Percentiles rank a stretch among this genome's conserved stretches.
phyloP scores from a whole-genome alignment of 2,329 filamentous ascomycete genomes.

The Phialophora expanda region DNA sequence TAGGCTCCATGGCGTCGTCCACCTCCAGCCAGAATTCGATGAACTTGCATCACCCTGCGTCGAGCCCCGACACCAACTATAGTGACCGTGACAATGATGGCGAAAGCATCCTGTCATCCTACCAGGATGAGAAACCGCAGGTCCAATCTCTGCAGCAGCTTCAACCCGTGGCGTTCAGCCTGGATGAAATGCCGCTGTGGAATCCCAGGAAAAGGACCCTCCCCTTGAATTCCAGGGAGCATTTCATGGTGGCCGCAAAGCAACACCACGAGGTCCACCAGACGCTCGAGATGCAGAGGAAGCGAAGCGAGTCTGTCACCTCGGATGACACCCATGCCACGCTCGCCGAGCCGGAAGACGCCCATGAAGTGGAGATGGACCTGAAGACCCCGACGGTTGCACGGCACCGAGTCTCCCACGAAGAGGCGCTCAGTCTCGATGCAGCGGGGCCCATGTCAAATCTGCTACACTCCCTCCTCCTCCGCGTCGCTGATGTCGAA shows the following conservation, averaged over 20 bases:
- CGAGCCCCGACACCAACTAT: constrained; percentile 10
- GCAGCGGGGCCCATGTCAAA: constrained; percentile 29
- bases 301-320: constrained; percentile 9
- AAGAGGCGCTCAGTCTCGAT: background rate
- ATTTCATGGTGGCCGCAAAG: constrained; percentile 17
- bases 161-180: background rate
- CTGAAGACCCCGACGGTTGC: constrained; percentile 30
- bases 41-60: constrained; percentile 1
- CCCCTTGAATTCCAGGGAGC: constrained; percentile 14
- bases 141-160: constrained; percentile 6
- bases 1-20: constrained; percentile 11
- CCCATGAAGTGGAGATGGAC: constrained; percentile 20
- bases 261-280: constrained; percentile 16
- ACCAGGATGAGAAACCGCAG: constrained; percentile 12
- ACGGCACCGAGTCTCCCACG: background rate
- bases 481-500: constrained; percentile 30
- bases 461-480: constrained; percentile 28
- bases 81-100: constrained; percentile 13
- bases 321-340: constrained; percentile 16
- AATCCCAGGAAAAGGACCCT: constrained; percentile 11
- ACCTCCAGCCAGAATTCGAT: constrained; percentile 6
- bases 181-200: constrained; percentile 17
- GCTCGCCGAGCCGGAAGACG: constrained; percentile 12
- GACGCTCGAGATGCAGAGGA: constrained; percentile 14
- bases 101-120: constrained; percentile 4